A percentile compares a stretch with the other conserved stretches of the same genome.
Conservation (phyloP, 768 basidiomycete genomes). For the Gelatoporia subvermispora region DNA sequence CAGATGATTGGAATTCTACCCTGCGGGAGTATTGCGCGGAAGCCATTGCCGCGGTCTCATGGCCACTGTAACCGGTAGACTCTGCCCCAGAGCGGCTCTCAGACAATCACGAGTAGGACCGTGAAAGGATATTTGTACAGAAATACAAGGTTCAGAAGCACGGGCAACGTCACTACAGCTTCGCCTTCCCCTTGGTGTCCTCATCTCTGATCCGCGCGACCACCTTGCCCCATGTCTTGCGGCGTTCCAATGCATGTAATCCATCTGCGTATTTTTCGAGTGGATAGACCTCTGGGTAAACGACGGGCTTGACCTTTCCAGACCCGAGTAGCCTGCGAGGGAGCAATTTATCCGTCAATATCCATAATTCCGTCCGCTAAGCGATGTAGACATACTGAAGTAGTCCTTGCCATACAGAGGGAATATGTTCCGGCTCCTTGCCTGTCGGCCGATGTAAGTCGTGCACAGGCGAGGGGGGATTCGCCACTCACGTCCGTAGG, state of each 20-base stretch:
- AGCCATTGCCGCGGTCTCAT: too few relatives aligned
- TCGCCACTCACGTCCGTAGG: constrained; percentile 55
- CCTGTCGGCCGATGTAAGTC: constrained; percentile 31
- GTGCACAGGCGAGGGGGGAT: background rate
- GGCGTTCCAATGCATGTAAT: constrained; percentile 66
- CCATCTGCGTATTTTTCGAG: constrained; percentile 66
- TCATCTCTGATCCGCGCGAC: constrained; percentile 57
- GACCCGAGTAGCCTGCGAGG: constrained; percentile 59
- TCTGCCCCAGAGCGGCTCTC: too few relatives aligned
- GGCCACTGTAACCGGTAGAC: too few relatives aligned
- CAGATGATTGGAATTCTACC: too few relatives aligned
- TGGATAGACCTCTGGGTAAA: constrained; percentile 65
- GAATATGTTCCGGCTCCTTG: constrained; percentile 61
- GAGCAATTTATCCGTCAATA: background rate
- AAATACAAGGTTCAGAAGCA: too few relatives aligned
- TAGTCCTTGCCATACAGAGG: constrained; percentile 67
- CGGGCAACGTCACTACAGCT: too few relatives aligned
- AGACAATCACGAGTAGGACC: too few relatives aligned
- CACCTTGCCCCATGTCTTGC: constrained; percentile 93
- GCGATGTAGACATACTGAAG: constrained; percentile 42
- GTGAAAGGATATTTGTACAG: too few relatives aligned
- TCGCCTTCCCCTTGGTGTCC: constrained; percentile 30
- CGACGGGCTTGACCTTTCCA: constrained; percentile 60
- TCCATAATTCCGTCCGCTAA: background rate
- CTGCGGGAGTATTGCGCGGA: too few relatives aligned